A percentile compares a stretch with the other conserved stretches of the same genome.
phyloP scores from a whole-genome alignment of 768 basidiomycete genomes.

The Phlebiopsis flavidoalba region DNA sequence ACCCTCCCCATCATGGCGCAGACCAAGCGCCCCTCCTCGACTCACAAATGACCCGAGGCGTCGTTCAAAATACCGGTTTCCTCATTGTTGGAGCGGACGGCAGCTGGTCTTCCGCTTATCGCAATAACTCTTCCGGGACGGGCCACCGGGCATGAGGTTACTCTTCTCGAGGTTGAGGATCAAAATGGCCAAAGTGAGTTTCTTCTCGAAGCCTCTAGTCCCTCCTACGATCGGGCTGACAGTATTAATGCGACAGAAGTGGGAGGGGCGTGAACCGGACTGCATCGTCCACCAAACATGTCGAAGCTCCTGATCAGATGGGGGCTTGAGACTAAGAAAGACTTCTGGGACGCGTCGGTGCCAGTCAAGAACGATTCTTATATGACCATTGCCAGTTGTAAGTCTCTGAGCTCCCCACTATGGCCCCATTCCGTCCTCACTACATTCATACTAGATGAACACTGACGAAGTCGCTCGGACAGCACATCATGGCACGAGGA shows the following conservation, averaged over 20 bases:
- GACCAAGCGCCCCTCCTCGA: constrained; percentile 3
- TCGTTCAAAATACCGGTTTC: constrained; percentile 23
- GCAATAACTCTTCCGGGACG: constrained; percentile 30
- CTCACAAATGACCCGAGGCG: constrained; percentile 1
- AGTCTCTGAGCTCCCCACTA: background rate
- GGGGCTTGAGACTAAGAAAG: constrained; percentile 46
- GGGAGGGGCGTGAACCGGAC: constrained; percentile 1
- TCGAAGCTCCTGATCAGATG: constrained; percentile 50
- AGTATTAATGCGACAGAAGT: background rate
- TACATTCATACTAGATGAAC: constrained; percentile 32
- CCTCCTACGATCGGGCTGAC: background rate
- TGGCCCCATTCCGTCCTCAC: background rate
- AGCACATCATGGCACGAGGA: constrained; percentile 43
- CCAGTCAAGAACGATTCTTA: constrained; percentile 18
- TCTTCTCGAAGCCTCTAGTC: background rate
- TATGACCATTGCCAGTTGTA: constrained; percentile 15
- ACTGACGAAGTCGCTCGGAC: constrained; percentile 40
- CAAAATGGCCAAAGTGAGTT: constrained; percentile 25
- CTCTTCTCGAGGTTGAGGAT: constrained; percentile 26
- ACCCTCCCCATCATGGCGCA: too few relatives aligned
- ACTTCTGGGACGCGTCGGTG: constrained; percentile 30
- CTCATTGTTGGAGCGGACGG: constrained; percentile 30
- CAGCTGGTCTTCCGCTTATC: constrained; percentile 30
- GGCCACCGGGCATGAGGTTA: constrained; percentile 32
- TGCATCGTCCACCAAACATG: constrained; percentile 48